Evolutionary conservation across 2,329 filamentous ascomycete genomes (phyloP), one percentile per base, ranked within the genome.

Genomic region (Hymenoscyphus salicellus): DNA sequence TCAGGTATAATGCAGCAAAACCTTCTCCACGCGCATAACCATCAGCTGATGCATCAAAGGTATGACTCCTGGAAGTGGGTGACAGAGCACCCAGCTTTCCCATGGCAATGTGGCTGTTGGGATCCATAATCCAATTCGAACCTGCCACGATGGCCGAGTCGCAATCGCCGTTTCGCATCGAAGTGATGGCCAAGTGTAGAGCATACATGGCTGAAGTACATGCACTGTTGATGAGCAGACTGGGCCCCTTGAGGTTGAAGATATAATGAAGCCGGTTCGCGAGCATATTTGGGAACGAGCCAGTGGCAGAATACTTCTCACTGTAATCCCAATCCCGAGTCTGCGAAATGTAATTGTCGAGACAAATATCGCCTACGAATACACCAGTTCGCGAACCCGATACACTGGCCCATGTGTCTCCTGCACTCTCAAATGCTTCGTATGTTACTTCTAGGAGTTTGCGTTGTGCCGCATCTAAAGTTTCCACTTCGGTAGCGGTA

Each of bases 401-500:
- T 5, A 71, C 20, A 16, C 23, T 28, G 20, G 68, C 66, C 10
- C 69, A 4, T 2, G 61, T 56, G 5, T 68, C 60, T 16, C 69
- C 67, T 10, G 68, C 67, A 61, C 66, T 69, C 49, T 69, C 68
- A 55, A 90, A 78, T 1, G 87, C 85, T 71, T 90, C 87, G 69
- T 89, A 89, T 0, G 85, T 85, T 16, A 86, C 87, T 33, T 86
- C 83, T 2, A 90, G 77, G 2, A 86, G 30, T 32, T 66, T 62
- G 1, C 75, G 65, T 49, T 77, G 78, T 69, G 73, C 68, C 0
- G 79, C 78, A 62, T 80, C 78, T 75, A 79, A 76, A 5, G 74
- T 68, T 32, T 71, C 72, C 0, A 76, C 72, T 43, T 79, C 77
- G 10, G 71, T 73, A 3, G 75, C 70, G 2, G 73, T 74, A n/a